Base-by-base conservation (phyloP, 176 grass and related monocot genomes). In the Microstegium vimineum region DNA sequence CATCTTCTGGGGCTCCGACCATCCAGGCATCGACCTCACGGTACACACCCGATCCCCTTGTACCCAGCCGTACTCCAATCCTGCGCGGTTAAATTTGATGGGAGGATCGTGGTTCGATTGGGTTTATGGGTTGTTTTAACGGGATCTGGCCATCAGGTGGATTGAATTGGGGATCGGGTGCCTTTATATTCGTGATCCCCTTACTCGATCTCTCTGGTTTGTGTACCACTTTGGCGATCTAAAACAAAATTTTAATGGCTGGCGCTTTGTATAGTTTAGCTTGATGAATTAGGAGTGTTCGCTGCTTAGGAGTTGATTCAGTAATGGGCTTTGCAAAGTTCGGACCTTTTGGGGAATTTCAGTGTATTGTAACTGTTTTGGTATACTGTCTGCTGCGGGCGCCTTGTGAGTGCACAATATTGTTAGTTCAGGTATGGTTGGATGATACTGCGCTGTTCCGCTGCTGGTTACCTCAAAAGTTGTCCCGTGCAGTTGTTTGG, bases 1-100 rank as follows among this genome's bases (percentile, higher is more conserved):
- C 76, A 93, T 99, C 68, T 99, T 99, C 87, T 99, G 96, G 96
- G 76, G 89, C 47, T 93, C 96, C 49, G 96, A 99, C 78, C 96
- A 99, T 84, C 96, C 96, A 47, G 96, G 96, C 73, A 90, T 99
- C 82, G 96, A 99, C 82, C 86, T 99, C 80, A 81, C 82, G 65
- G 96, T 99, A 82, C 81, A 5, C 8, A 0, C 4, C 66, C 73
- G 78, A 82, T 86, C 66, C 77, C 17, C 23, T 36, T 14, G 41
- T 22, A 20, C n/a, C 31, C 5, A 18, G 32, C 12, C 12, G 71
- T 0, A 1, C 10, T 11, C 40, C 25, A 5, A 3, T n/a, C 3
- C 6, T 10, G 14, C 41, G 33, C 16, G n/a, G 30, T 17, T 49
- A 12, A 73, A 71, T 25, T 68, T 4, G 51, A 14, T 15, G 17